These are phyloP conservation scores for Sicyos edulis DNA, from an alignment of 306 rosid genomes.

Conservation along the genomic window DNA sequence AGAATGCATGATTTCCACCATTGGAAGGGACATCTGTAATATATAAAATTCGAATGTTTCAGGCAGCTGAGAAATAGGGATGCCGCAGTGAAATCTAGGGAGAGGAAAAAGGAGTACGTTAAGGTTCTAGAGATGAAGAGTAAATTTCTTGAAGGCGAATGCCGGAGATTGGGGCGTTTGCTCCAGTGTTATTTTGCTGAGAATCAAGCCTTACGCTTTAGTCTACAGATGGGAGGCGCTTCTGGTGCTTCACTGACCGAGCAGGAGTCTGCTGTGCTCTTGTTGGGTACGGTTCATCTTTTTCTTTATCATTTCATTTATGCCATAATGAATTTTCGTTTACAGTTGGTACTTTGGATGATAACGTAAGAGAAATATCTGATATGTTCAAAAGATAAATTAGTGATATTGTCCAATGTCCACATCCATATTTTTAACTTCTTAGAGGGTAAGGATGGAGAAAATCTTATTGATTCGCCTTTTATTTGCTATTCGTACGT, in stretches of 20 bases:
- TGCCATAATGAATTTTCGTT: background rate
- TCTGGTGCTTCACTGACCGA: constrained; percentile 57
- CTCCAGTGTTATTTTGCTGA: constrained; percentile 81
- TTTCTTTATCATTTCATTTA: constrained; percentile 1
- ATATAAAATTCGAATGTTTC: constrained; percentile 22
- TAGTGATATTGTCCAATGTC: background rate
- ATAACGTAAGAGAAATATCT: background rate
- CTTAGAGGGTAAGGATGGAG: background rate
- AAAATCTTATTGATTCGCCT: background rate
- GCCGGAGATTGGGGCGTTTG: constrained; percentile 74
- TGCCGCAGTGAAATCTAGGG: constrained; percentile 82
- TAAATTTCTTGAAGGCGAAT: constrained; percentile 79
- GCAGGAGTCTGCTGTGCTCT: constrained; percentile 99
- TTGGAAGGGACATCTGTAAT: background rate
- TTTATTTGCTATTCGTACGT: background rate
- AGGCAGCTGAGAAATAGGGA: constrained; percentile 92
- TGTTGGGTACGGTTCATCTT: constrained; percentile 59
- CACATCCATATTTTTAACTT: background rate
- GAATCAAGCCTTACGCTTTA: constrained; percentile 70
- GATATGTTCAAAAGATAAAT: background rate
- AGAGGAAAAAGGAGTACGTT: constrained; percentile 73
- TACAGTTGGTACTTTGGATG: background rate
- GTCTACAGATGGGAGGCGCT: constrained; percentile 53
- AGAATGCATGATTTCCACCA: background rate
- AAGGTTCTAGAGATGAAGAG: constrained; percentile 70